Conservation (phyloP, 2,329 filamentous ascomycete genomes). For the Hansfordia pulvinata region DNA sequence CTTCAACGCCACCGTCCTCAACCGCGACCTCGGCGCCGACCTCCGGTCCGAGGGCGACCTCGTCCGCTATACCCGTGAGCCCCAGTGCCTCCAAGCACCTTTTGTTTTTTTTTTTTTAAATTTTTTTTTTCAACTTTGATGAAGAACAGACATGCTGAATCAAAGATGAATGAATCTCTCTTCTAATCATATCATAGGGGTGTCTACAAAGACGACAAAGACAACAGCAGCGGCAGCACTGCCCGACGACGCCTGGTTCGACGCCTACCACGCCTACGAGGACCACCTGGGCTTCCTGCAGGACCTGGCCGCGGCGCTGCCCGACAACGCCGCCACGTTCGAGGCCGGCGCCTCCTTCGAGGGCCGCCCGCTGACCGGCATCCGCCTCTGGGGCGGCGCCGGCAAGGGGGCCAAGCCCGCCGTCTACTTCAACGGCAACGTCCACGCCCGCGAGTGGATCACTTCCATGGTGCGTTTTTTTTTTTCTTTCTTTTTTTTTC, state of each 20-base stretch:
- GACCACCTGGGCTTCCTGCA: conserved; percentile 35
- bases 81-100: background rate
- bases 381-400: conserved; percentile 35
- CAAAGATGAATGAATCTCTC: background rate
- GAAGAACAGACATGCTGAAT: background rate
- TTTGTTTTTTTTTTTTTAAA: conserved; percentile 1
- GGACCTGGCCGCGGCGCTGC: conserved; percentile 28
- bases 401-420: conserved; percentile 31
- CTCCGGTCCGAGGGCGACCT: conserved; percentile 15
- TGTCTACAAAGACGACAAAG: conserved; percentile 3
- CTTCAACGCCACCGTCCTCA: conserved; percentile 12
- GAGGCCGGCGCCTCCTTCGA: conserved; percentile 28
- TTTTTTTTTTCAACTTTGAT: conserved; percentile 1
- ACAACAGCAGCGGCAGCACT: conserved; percentile 12
- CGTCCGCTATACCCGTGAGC: conserved; percentile 10
- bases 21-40: conserved; percentile 14
- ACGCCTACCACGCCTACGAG: conserved; percentile 35
- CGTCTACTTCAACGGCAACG: conserved; percentile 35
- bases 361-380: conserved; percentile 42
- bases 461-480: conserved; percentile 43
- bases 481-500: no score
- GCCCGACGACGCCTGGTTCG: conserved; percentile 31
- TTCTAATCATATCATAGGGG: conserved; percentile 1
- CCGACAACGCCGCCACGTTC: conserved; percentile 32
- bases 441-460: conserved; percentile 42